A percentile compares a stretch with the other conserved stretches of the same genome.
These are phyloP conservation scores for Ceratocystiopsis minuta DNA, from an alignment of 2,329 filamentous ascomycete genomes.

Conservation along the genomic window DNA sequence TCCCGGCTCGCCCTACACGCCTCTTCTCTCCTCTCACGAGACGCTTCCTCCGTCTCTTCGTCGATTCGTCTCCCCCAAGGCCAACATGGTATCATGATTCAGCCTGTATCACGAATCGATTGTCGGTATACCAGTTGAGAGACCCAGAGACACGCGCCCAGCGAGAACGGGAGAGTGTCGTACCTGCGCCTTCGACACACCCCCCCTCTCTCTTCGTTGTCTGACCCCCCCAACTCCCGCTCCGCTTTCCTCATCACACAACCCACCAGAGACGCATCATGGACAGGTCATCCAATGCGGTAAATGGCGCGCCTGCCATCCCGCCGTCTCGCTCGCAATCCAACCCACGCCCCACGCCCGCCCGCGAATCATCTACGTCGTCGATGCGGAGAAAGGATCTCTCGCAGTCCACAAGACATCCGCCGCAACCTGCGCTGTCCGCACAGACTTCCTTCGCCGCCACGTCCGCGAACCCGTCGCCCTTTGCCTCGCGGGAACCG, in stretches of 20 bases:
- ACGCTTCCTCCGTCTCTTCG: background rate
- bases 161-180: too few relatives aligned
- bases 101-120: conserved; percentile 2
- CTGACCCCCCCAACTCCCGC: background rate
- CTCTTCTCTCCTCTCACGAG: background rate
- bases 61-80: background rate
- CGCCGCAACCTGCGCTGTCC: conserved; percentile 4
- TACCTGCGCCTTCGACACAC: too few relatives aligned
- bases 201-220: too few relatives aligned
- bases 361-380: conserved; percentile 12
- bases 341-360: conserved; percentile 10
- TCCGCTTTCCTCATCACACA: conserved; percentile 11
- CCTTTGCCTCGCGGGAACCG: conserved; percentile 23
- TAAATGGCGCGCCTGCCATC: conserved; percentile 13
- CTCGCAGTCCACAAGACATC: conserved; percentile 5
- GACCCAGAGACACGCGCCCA: background rate
- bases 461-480: conserved; percentile 15
- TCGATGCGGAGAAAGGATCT: conserved; percentile 10
- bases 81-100: conserved; percentile 7
- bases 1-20: background rate
- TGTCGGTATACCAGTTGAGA: conserved; percentile 4
- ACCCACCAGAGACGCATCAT: conserved; percentile 10
- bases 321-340: conserved; percentile 2
- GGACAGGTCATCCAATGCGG: conserved; percentile 18
- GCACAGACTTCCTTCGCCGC: conserved; percentile 11